Evolutionary conservation across 1,284 basidiomycete species (phyloP), one percentile per base, ranked within the genome.

Genomic region (Ganoderma multipileum): DNA sequence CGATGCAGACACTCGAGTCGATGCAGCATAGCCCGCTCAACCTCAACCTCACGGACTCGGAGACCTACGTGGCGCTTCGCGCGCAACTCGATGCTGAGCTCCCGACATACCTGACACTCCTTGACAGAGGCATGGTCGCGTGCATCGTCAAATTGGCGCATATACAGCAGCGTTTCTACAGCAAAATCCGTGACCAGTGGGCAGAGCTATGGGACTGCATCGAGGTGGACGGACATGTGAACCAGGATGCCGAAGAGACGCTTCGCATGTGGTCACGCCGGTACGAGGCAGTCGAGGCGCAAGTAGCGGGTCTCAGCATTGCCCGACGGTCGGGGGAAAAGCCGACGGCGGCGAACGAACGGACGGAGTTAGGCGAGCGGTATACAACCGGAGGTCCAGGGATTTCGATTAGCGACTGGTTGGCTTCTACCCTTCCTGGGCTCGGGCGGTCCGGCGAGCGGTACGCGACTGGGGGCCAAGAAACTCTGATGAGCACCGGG

Each of bases 151-250:
- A 85, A 39, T 80, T 93, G 23, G 84, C 85, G 0, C 77, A 79
- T 2, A 84, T 87, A 71, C 92, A 94, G 77, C 82, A 81, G 1
- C 76, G 79, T 18, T 92, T 90, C 73, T 94, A 87, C 81, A 69
- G 76, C 30, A 85, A 86, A 47, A 84, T 90, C 5, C 82, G 85
- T 54, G 86, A 87, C 63, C 80, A 84, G 47, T 95, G 92, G 92
- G 83, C 83, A 0, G 87, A 88, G n/a, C 79, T 94, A 23, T 94
- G 93, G 93, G 90, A 93, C 67, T 90, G 91, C 73, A 81, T 94
- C 55, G 83, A 87, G 42, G 90, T 92, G 9, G 91, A 93, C 50
- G 91, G 89, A 4, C 91, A 93, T 81, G 82, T 87, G 76, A 90
- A 89, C 68, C 87, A 84, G 0, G 89, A 88, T 8, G 84, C 84